These are phyloP conservation scores for Coemansia sp. DNA, from an alignment of 192 early-diverging fungal species.

Conservation along the genomic window DNA sequence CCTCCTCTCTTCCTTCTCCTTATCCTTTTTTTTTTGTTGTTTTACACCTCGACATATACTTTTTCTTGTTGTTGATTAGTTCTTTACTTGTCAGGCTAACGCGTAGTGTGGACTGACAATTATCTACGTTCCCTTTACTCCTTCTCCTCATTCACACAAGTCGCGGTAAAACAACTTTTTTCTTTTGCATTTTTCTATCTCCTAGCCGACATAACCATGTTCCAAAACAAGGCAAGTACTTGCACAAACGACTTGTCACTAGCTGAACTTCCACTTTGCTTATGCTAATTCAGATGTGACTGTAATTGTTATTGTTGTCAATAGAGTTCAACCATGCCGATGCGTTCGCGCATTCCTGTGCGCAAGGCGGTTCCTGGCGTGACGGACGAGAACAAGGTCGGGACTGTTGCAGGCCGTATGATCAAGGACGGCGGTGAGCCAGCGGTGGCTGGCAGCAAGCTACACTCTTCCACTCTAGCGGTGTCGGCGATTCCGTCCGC, in stretches of 20 bases:
- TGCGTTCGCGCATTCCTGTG: slow-evolving; percentile 49
- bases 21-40: background rate
- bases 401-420: slow-evolving; percentile 5
- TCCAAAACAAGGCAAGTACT: slow-evolving; percentile 50
- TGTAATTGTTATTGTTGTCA: background rate
- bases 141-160: background rate
- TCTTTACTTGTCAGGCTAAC: background rate
- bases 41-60: background rate
- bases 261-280: background rate
- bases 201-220: slow-evolving; percentile 20
- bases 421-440: slow-evolving; percentile 16
- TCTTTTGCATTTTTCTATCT: slow-evolving; percentile 1
- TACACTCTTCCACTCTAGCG: background rate
- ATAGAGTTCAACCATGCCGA: slow-evolving; percentile 42
- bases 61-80: background rate
- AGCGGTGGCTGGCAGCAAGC: slow-evolving; percentile 17
- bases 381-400: slow-evolving; percentile 49
- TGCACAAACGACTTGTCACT: background rate
- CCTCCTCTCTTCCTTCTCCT: slow-evolving; percentile 1
- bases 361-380: slow-evolving; percentile 27
- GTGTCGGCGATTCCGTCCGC: background rate
- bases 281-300: slow-evolving; percentile 15
- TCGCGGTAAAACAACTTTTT: background rate
- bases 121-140: background rate
- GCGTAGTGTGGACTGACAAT: background rate